Base-by-base conservation (phyloP, 2,329 filamentous ascomycete species). In the Clarireedia homoeocarpa region DNA sequence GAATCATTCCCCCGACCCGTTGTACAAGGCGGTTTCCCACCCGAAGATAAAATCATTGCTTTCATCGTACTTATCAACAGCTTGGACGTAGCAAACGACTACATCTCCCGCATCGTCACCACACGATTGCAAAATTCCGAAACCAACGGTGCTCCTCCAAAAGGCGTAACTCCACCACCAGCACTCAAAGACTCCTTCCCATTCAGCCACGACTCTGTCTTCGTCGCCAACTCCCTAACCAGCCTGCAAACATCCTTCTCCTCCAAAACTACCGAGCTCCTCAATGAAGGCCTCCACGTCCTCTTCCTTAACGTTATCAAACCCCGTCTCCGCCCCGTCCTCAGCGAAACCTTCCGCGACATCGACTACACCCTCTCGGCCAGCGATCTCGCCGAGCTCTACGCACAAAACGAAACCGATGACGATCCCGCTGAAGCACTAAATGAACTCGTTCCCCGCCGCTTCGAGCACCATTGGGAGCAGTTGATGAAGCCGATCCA, bases 51-150 rank as follows among this genome's bases (percentile, higher is more conserved):
- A 64, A 88, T 96, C 61, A 82, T 97, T 51, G 79, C 88, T 4
- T 99, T 99, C 70, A 83, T 96, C 15, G 86, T 97, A 23, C 80
- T 96, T 48, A 90, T 96, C 71, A 99, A 99, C 77, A 96, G 92
- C 69, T 83, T 99, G 26, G 92, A 99, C 69, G 82, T 96, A 58
- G 86, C 91, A 9, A 89, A 89, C 60, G 90, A 96, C 67, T 99
- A 99, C 71, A 81, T 96, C 51, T 82, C 83, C 15, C 87, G 92
- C 54, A 96, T 99, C 63, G 85, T 97, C 46, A 79, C 80, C 34
- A 79, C 83, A 36, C 83, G 86, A 48, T 75, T 91, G 10, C 74
- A 74, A 36, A 70, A 71, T 15, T 65, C 74, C 0, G 69, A 72
- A 20, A 14, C 44, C 24, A 53, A 27, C 20, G 26, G 30, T 17